These are phyloP conservation scores for Geranomyces michiganensis DNA, from an alignment of 192 early-diverging fungal genomes.

Conservation along the genomic window DNA sequence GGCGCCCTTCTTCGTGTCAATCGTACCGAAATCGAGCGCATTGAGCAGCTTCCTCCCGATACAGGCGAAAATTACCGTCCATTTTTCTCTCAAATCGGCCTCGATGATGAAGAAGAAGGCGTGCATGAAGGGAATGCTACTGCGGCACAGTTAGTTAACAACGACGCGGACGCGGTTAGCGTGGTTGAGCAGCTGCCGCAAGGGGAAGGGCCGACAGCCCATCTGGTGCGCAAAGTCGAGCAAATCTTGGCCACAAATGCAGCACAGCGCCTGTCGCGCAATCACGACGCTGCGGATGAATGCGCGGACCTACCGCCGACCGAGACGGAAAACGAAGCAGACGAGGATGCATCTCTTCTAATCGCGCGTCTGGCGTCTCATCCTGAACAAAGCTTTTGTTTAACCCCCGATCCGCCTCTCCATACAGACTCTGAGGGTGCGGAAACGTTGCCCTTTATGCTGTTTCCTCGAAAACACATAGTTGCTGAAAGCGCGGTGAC, in stretches of 20 bases:
- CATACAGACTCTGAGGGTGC: not conserved
- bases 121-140: not conserved
- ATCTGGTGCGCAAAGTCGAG: conserved; percentile 1
- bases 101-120: not conserved
- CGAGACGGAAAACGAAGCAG: no score
- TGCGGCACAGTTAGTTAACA: no score
- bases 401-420: not conserved
- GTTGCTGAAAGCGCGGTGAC: no score
- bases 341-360: not conserved
- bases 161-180: no score
- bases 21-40: conserved; percentile 10
- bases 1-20: conserved; percentile 1
- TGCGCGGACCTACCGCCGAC: not conserved
- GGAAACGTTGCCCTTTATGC: not conserved
- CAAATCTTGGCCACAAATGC: not conserved
- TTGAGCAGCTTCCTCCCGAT: conserved; percentile 5
- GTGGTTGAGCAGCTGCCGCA: not conserved
- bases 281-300: not conserved
- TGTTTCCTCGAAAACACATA: no score
- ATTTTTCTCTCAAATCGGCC: conserved; percentile 4
- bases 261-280: not conserved
- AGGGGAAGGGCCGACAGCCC: not conserved
- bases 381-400: conserved; percentile 10
- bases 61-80: conserved; percentile 3
- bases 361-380: conserved; percentile 2